Conservation (phyloP, 257 asterid species). For the Coffea canephora region DNA sequence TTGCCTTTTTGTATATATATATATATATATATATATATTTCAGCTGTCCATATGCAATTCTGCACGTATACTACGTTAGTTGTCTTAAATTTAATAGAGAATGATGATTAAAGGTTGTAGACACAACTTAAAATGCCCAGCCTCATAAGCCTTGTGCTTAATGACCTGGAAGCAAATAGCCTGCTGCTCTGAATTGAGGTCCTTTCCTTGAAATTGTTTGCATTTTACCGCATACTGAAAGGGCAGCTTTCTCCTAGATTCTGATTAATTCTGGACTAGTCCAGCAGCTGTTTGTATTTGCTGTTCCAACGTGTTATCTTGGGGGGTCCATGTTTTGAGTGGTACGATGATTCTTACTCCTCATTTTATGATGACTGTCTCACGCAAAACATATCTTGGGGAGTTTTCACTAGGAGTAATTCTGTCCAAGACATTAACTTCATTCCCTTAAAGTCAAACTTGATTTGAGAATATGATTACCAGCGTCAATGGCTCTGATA, state of each 20-base stretch:
- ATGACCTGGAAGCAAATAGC: not conserved
- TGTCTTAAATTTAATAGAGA: not conserved
- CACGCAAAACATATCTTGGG: too few relatives aligned
- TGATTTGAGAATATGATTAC: too few relatives aligned
- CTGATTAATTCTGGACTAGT: too few relatives aligned
- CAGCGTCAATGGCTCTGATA: too few relatives aligned
- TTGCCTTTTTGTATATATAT: too few relatives aligned
- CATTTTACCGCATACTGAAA: not conserved
- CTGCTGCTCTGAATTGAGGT: too few relatives aligned
- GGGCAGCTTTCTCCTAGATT: not conserved
- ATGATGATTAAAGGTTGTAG: not conserved
- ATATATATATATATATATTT: too few relatives aligned
- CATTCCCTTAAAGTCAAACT: too few relatives aligned
- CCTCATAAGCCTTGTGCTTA: not conserved
- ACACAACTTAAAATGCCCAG: not conserved
- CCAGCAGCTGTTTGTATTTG: not conserved
- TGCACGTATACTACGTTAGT: not conserved
- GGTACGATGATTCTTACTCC: not conserved
- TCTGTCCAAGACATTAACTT: too few relatives aligned
- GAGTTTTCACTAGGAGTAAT: too few relatives aligned
- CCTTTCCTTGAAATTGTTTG: not conserved
- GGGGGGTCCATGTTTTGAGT: not conserved
- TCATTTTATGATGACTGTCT: not conserved
- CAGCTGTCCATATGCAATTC: not conserved
- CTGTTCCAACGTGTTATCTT: not conserved